These are phyloP conservation scores for Mortierella sp. DNA, from an alignment of 371 early-diverging fungal species.

Conservation along the genomic window DNA sequence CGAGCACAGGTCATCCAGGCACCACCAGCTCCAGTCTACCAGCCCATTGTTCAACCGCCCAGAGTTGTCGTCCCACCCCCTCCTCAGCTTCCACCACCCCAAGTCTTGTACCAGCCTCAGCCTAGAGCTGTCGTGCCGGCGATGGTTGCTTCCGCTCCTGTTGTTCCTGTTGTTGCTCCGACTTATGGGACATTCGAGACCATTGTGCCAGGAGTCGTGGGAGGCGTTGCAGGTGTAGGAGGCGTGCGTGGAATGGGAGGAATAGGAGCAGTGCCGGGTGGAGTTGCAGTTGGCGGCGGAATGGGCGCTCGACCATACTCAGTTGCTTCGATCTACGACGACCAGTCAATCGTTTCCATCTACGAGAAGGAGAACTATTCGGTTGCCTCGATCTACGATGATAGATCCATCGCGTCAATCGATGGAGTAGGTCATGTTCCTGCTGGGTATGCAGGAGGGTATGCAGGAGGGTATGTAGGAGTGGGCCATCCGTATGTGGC, in stretches of 20 bases:
- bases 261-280: not conserved
- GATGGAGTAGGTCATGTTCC: constrained; percentile 9
- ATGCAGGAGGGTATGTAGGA: too few species aligned
- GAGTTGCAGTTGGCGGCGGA: not conserved
- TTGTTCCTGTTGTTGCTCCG: constrained; percentile 16
- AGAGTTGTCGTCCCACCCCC: constrained; percentile 6
- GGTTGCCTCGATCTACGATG: constrained; percentile 34
- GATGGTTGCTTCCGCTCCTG: constrained; percentile 9
- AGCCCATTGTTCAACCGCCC: constrained; percentile 8
- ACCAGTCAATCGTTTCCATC: constrained; percentile 27
- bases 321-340: constrained; percentile 42
- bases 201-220: constrained; percentile 29
- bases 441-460: not conserved
- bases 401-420: constrained; percentile 19
- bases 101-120: constrained; percentile 10
- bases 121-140: constrained; percentile 14
- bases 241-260: constrained; percentile 7
- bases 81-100: constrained; percentile 12
- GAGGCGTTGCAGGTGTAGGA: not conserved
- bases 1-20: constrained; percentile 24
- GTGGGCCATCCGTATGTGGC: not conserved
- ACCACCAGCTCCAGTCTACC: constrained; percentile 5
- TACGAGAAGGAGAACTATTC: constrained; percentile 29
- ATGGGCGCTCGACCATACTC: constrained; percentile 16
- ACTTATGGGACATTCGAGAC: constrained; percentile 38